phyloP scores from a whole-genome alignment of 768 basidiomycete genomes.

The Dioszegia aurantiaca region DNA sequence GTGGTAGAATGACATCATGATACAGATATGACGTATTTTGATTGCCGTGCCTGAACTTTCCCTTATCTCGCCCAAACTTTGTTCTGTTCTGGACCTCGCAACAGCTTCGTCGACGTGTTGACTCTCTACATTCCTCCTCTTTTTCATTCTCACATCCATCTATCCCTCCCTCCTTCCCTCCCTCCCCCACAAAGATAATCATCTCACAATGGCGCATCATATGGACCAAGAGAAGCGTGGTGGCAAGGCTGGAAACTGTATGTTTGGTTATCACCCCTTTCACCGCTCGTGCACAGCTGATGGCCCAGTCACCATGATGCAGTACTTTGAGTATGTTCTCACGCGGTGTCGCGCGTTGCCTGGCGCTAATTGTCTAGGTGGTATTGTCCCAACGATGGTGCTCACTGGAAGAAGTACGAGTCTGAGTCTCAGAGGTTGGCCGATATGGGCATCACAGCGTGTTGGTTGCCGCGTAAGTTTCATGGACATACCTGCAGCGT shows the following conservation, averaged over 20 bases:
- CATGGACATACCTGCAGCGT: not conserved
- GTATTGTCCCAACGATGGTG: not conserved
- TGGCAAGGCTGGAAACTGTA: not conserved
- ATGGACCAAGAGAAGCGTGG: conserved; percentile 8
- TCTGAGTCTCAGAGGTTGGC: conserved; percentile 42
- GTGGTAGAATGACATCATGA: not conserved
- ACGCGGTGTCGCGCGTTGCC: not conserved
- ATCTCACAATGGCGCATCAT: conserved; percentile 8
- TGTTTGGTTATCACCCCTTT: not conserved
- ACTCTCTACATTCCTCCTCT: not conserved
- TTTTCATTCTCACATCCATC: not conserved
- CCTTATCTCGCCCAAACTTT: not conserved
- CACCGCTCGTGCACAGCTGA: not conserved
- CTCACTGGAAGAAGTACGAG: conserved; percentile 52
- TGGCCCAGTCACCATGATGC: conserved; percentile 20
- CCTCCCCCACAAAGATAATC: not conserved
- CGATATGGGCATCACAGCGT: conserved; percentile 53
- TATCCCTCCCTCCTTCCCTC: not conserved
- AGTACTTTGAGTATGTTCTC: conserved; percentile 18
- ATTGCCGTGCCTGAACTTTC: not conserved
- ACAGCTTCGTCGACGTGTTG: conserved; percentile 1
- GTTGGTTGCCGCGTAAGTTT: conserved; percentile 53
- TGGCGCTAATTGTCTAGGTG: not conserved
- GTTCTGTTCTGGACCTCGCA: no score
- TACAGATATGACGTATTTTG: not conserved